Conservation (phyloP, 2,329 filamentous ascomycete genomes). For the Aspergillus transmontanensis region DNA sequence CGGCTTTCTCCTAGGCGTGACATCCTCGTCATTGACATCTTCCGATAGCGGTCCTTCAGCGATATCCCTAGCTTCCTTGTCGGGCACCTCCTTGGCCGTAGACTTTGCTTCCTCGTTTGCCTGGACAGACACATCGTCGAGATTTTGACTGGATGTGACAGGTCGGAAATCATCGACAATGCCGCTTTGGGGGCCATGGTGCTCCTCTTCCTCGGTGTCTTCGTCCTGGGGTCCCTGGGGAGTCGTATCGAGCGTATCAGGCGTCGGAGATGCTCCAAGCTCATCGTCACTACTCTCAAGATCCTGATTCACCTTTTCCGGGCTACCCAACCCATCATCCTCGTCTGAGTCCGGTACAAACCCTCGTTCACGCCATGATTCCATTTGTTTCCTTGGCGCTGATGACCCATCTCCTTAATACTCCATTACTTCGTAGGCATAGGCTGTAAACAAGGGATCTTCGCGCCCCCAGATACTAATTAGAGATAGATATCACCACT, state of each 20-base stretch:
- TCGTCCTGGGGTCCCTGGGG: neutral
- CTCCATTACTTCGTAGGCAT: slow-evolving; percentile 23
- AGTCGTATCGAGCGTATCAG: neutral
- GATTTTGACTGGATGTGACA: neutral
- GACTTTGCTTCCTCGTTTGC: neutral
- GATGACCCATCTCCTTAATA: slow-evolving; percentile 40
- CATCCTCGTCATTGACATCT: neutral
- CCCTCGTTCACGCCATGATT: slow-evolving; percentile 54
- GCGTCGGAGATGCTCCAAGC: neutral
- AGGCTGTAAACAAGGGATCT: neutral
- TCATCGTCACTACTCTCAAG: slow-evolving; percentile 2
- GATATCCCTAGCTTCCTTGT: neutral
- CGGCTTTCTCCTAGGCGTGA: neutral
- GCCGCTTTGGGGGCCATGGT: neutral
- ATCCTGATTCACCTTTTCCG: slow-evolving; percentile 23
- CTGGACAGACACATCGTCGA: neutral
- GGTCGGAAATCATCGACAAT: neutral
- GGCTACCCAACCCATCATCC: slow-evolving; percentile 44
- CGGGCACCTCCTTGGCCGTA: neutral
- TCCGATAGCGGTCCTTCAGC: neutral
- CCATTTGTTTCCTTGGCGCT: slow-evolving; percentile 42
- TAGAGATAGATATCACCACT: neutral
- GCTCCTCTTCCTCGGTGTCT: neutral
- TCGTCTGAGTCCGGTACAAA: slow-evolving; percentile 57
- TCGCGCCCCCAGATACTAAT: neutral